Base-by-base conservation (phyloP, 2,329 filamentous ascomycete genomes). In the Samsoniella hepiali region DNA sequence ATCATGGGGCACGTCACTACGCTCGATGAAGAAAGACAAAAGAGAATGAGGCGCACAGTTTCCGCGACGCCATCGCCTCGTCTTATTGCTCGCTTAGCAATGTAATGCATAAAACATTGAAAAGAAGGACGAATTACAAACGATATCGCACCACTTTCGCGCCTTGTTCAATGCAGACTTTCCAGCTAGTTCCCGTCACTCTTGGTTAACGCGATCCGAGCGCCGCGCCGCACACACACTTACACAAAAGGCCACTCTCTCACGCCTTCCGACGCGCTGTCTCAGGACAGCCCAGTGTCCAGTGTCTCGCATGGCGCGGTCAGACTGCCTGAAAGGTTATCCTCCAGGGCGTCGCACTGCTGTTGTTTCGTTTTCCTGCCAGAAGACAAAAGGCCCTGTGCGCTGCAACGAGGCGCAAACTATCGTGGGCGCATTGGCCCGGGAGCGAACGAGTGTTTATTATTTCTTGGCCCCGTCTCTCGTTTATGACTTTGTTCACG, bases 271-370 rank as follows among this genome's bases (percentile, higher is more conserved):
- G 55, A 31, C 29, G 11, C 3, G n/a, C 11, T 45, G 55, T 58
- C 55, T 58, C 55, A 58, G 55, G 55, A 27, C 36, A 45, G 38
- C 29, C 40, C 27, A 34, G 27, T 47, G 42, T 58, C 40, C 27
- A 34, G 27, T 47, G 42, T 58, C 55, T 58, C 40, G 55, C 55
- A 58, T 47, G 40, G 29, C 55, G 55, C 55, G 55, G 40, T 58
- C 55, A 36, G 55, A 45, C 55, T 44, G n/a, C 15, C 22, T 55
- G 22, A 5, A 53, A 34, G 22, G 17, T 29, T 55, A 22, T n/a
- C 22, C 31, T n/a, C 31, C 50, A 29, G n/a, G 32, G 22, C 44
- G 7, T 8, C 44, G 9, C 6, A 17, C 17, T n/a, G 29, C 5
- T 4, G 7, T 38, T 27, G 6, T 22, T 17, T 36, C n/a, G 3